Conservation (phyloP, 306 rosid species). For the Potentilla sterilis region DNA sequence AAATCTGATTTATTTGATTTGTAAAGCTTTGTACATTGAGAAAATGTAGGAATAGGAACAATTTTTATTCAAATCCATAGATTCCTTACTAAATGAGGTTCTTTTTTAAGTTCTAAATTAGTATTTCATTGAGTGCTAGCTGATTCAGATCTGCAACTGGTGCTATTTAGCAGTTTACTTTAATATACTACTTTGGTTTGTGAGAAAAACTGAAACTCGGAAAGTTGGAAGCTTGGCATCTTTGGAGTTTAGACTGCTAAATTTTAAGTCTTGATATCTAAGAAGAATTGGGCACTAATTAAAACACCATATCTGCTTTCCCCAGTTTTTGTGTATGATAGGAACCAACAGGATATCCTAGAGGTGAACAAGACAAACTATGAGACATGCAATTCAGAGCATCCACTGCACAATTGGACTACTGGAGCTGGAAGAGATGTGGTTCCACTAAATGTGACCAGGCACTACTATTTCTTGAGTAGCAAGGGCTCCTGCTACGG, state of each 20-base stretch:
- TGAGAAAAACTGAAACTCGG: not conserved
- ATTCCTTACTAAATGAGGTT: not conserved
- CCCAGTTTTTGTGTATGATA: slow-evolving; percentile 81
- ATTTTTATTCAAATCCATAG: not conserved
- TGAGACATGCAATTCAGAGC: slow-evolving; percentile 63
- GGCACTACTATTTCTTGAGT: slow-evolving; percentile 69
- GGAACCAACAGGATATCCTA: slow-evolving; percentile 76
- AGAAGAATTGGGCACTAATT: not conserved
- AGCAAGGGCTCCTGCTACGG: slow-evolving; percentile 85
- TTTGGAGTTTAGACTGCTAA: not conserved
- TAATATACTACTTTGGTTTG: not conserved
- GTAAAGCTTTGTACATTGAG: not conserved
- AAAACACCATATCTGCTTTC: slow-evolving; percentile 1
- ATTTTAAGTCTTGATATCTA: not conserved
- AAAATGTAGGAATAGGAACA: not conserved
- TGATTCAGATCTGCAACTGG: slow-evolving; percentile 18
- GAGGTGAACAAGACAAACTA: slow-evolving; percentile 92
- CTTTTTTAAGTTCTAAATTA: not conserved
- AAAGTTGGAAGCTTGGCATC: not conserved
- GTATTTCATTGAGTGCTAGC: not conserved
- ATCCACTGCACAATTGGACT: slow-evolving; percentile 72
- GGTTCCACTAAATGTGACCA: slow-evolving; percentile 73
- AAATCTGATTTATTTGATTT: not conserved
- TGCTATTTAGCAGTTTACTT: not conserved
- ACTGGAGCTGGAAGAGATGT: slow-evolving; percentile 97